phyloP scores from a whole-genome alignment of 179 eudicot species.

The Silene vulgaris region DNA sequence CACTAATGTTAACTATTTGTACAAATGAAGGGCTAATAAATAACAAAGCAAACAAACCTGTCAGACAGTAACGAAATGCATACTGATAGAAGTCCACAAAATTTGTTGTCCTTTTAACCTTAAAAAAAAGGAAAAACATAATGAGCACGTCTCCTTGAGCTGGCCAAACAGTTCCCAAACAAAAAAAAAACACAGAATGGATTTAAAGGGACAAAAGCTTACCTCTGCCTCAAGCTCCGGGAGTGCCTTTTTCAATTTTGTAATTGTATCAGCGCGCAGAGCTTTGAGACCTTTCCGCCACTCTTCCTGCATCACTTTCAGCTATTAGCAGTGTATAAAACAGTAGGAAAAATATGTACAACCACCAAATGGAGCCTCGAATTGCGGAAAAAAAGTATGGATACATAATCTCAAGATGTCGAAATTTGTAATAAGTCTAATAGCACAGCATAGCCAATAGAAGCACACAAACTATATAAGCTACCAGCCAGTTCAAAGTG shows the following conservation, averaged over 20 bases:
- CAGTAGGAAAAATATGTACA: constrained; percentile 5
- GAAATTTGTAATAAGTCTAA: background rate
- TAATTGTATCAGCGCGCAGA: constrained; percentile 63
- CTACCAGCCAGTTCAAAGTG: background rate
- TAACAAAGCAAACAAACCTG: constrained; percentile 45
- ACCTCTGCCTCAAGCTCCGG: constrained; percentile 90
- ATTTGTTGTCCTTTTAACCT: constrained; percentile 76
- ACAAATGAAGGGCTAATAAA: background rate
- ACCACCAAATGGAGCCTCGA: background rate
- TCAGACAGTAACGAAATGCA: constrained; percentile 79
- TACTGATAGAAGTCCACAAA: constrained; percentile 70
- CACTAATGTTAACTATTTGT: background rate
- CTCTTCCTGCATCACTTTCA: constrained; percentile 55
- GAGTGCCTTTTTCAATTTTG: constrained; percentile 67
- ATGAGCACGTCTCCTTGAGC: constrained; percentile 11
- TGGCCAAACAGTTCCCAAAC: background rate
- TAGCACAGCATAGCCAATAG: background rate
- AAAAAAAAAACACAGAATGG: background rate
- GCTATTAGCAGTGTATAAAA: constrained; percentile 9
- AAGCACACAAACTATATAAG: background rate
- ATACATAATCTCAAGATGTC: background rate
- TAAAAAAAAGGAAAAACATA: constrained; percentile 14
- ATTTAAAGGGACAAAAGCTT: constrained; percentile 11
- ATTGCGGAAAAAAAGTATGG: background rate
- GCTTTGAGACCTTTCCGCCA: constrained; percentile 89